Evolutionary conservation across 2,329 filamentous ascomycete genomes (phyloP).

Genomic region (Phyllosticta paracitricarpa): DNA sequence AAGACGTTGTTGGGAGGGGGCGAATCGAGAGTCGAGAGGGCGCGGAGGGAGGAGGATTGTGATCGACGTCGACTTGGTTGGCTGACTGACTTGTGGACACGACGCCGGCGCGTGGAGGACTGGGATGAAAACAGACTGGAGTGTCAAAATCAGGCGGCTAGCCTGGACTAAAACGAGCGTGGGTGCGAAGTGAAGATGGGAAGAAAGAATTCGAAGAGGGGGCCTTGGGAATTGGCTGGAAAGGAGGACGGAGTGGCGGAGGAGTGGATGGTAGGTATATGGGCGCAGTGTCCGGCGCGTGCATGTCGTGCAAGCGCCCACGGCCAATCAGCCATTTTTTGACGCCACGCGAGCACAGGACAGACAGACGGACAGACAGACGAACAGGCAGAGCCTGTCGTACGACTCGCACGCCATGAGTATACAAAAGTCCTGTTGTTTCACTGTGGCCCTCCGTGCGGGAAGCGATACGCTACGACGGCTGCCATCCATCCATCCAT

Average conservation of each 20-base stretch:
- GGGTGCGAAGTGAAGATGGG: conserved; percentile 3
- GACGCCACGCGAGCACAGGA: neutral
- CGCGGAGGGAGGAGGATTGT: neutral
- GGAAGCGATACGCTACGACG: neutral
- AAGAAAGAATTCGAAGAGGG: conserved; percentile 1
- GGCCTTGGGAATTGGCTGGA: neutral
- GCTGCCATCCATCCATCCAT: too few species aligned
- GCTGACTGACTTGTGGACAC: neutral
- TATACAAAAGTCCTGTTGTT: neutral
- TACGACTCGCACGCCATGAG: conserved; percentile 6
- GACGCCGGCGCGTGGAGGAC: neutral
- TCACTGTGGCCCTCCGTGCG: neutral
- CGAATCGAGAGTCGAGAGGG: neutral
- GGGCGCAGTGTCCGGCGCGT: conserved; percentile 1
- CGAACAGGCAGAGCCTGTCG: neutral
- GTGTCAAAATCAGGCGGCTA: neutral
- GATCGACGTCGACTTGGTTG: neutral
- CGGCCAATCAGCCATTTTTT: conserved; percentile 1
- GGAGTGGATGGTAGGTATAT: neutral
- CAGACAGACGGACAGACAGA: neutral
- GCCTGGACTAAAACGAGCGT: neutral
- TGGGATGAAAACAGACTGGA: neutral
- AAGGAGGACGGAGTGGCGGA: neutral
- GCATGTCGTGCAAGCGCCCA: neutral
- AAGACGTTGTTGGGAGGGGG: neutral